Evolutionary conservation across 2,329 filamentous ascomycete species (phyloP).

Genomic region (Calycina marina): DNA sequence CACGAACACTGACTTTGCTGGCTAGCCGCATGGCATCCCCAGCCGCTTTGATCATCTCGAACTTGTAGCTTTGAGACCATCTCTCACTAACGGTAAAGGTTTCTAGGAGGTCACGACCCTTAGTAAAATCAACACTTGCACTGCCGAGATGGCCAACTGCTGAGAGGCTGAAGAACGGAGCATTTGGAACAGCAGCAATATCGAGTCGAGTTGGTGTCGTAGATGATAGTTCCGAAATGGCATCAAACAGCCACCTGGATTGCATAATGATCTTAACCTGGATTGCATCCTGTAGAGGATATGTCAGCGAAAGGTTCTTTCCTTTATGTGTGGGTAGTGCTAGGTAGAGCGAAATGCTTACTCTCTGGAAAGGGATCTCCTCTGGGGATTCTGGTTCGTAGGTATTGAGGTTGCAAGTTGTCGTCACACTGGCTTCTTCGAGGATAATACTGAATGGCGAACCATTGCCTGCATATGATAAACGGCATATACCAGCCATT

Average conservation of each 20-base stretch:
- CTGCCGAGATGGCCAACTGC: constrained; percentile 44
- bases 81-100: constrained; percentile 50
- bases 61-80: constrained; percentile 67
- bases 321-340: no score
- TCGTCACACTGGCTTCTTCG: constrained; percentile 74
- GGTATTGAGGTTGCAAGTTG: constrained; percentile 78
- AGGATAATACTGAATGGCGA: constrained; percentile 73
- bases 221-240: constrained; percentile 48
- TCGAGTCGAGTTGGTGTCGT: constrained; percentile 56
- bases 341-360: not conserved
- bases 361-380: constrained; percentile 75
- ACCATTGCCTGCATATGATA: constrained; percentile 63
- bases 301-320: no score
- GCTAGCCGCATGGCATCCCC: constrained; percentile 85
- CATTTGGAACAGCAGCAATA: constrained; percentile 41
- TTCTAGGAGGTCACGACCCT: constrained; percentile 54
- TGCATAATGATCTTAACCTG: constrained; percentile 93
- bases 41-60: constrained; percentile 72
- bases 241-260: constrained; percentile 55
- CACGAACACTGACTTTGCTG: constrained; percentile 80
- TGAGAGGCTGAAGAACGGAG: constrained; percentile 62
- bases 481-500: constrained; percentile 71
- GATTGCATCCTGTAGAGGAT: constrained; percentile 50
- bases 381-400: constrained; percentile 64
- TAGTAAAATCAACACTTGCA: constrained; percentile 52